Conservation (phyloP, 1,139 yeast species). For the Diutina rugosa region DNA sequence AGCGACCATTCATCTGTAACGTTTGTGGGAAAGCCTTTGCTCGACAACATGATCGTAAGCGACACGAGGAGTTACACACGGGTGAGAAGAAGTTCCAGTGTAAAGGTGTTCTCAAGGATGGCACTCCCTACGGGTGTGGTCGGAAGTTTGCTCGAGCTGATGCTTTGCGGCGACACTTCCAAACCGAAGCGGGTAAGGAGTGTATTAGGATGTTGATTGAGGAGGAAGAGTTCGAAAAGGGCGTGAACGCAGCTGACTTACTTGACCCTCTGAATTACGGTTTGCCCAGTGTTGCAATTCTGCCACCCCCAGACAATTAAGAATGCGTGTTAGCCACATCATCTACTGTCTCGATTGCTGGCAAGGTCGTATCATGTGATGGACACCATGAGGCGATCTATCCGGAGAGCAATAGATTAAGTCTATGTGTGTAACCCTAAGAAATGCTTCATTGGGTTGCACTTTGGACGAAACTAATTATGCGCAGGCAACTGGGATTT, state of each 20-base stretch:
- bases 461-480: too few relatives aligned
- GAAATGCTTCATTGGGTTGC: too few relatives aligned
- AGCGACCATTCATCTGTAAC: conserved; percentile 77
- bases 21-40: conserved; percentile 94
- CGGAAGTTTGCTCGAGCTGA: conserved; percentile 91
- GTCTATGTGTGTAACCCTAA: too few relatives aligned
- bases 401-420: too few relatives aligned
- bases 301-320: background rate
- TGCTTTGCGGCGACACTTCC: conserved; percentile 86
- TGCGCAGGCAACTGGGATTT: too few relatives aligned
- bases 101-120: conserved; percentile 55
- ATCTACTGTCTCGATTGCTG: too few relatives aligned
- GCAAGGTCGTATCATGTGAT: too few relatives aligned
- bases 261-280: background rate
- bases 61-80: conserved; percentile 87
- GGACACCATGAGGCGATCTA: too few relatives aligned
- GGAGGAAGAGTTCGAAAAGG: conserved; percentile 38
- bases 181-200: conserved; percentile 82
- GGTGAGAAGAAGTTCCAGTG: conserved; percentile 88
- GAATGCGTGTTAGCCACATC: too few relatives aligned
- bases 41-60: conserved; percentile 83
- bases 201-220: conserved; percentile 68
- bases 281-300: background rate
- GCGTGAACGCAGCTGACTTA: background rate
- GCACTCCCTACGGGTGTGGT: conserved; percentile 79